Evolutionary conservation across 2,329 filamentous ascomycete species (phyloP).

Genomic region (Ophiostoma perfectum): DNA sequence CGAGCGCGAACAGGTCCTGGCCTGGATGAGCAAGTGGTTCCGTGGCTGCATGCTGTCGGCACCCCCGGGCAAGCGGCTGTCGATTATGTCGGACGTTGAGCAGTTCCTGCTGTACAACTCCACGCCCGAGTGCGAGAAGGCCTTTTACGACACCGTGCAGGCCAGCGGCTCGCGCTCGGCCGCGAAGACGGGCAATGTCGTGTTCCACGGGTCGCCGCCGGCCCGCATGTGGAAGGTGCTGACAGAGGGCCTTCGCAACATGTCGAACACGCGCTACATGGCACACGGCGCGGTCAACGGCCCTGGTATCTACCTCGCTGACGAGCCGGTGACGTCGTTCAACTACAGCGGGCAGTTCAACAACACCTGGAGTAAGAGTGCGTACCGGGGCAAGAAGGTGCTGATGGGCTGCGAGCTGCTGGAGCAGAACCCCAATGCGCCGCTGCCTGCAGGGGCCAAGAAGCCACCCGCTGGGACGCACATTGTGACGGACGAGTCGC

Average conservation of each 20-base stretch:
- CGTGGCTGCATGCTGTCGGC: slow-evolving; percentile 28
- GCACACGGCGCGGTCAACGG: slow-evolving; percentile 22
- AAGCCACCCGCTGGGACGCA: slow-evolving; percentile 20
- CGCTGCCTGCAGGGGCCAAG: slow-evolving; percentile 6
- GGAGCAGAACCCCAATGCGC: slow-evolving; percentile 16
- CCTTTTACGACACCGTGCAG: slow-evolving; percentile 20
- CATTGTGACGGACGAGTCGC: slow-evolving; percentile 24
- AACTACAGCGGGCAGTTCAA: slow-evolving; percentile 21
- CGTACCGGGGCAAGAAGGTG: slow-evolving; percentile 22
- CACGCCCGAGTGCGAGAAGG: slow-evolving; percentile 25
- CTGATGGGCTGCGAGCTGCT: slow-evolving; percentile 29
- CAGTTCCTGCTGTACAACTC: slow-evolving; percentile 29
- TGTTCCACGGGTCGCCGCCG: slow-evolving; percentile 27
- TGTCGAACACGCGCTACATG: slow-evolving; percentile 25
- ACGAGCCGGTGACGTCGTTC: slow-evolving; percentile 24
- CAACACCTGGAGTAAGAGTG: slow-evolving; percentile 24
- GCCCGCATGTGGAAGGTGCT: slow-evolving; percentile 27
- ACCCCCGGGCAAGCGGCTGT: slow-evolving; percentile 25
- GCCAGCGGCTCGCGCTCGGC: not conserved
- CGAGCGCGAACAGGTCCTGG: slow-evolving; percentile 25
- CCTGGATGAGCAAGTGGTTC: slow-evolving; percentile 28
- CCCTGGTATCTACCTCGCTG: slow-evolving; percentile 26
- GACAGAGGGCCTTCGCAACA: slow-evolving; percentile 27
- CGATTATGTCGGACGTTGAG: slow-evolving; percentile 26
- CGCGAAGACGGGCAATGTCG: slow-evolving; percentile 20